A percentile compares a stretch with the other conserved stretches of the same genome.
Conservation (phyloP, 768 basidiomycete genomes). For the Cystobasidium ongulense region DNA sequence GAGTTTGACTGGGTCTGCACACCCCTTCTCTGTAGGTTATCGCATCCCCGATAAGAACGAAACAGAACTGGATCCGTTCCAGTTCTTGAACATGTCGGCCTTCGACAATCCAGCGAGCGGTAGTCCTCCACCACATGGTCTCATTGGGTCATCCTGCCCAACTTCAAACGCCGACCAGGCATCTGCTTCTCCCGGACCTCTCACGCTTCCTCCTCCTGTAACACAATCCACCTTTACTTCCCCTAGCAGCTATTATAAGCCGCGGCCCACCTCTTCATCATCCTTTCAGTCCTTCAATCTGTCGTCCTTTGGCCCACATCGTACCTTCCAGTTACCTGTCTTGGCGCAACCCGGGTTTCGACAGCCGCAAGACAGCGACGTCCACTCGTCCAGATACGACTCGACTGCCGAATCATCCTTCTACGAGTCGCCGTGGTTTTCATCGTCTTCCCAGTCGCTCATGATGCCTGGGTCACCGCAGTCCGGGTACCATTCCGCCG, state of each 20-base stretch:
- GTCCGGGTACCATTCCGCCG: neutral
- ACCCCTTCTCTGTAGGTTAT: too few species aligned
- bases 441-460: neutral
- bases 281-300: neutral
- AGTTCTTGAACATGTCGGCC: neutral
- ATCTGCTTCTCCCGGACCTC: neutral
- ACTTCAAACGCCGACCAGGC: neutral
- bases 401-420: constrained; percentile 4
- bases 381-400: neutral
- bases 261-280: neutral
- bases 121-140: neutral
- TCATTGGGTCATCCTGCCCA: neutral
- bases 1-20: neutral
- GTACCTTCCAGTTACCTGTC: neutral
- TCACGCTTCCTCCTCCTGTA: neutral
- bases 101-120: neutral
- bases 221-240: neutral
- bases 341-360: neutral
- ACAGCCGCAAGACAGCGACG: constrained; percentile 8
- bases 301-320: neutral
- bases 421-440: constrained; percentile 1
- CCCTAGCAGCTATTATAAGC: neutral
- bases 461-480: constrained; percentile 2
- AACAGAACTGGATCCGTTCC: neutral
- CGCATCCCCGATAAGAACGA: neutral